Percentiles rank a stretch among this genome's conserved stretches.
Conservation (phyloP, 495 filamentous ascomycete genomes). For the Lasiosphaeriaceae sp. region DNA sequence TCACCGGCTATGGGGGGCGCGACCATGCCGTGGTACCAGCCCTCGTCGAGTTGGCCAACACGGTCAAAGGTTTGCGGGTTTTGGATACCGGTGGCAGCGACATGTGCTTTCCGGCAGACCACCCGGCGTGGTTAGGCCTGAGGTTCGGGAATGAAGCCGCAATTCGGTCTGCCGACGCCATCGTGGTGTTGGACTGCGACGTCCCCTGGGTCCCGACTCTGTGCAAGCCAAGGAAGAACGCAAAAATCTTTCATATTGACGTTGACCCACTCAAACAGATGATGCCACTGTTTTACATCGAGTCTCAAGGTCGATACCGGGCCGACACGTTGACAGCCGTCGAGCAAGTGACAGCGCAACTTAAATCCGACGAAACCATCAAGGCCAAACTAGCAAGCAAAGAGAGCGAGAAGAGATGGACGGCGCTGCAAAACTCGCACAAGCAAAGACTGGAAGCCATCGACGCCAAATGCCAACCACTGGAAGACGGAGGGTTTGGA, state of each 20-base stretch:
- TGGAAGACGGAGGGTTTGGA: constrained; percentile 63
- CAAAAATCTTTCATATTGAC: constrained; percentile 78
- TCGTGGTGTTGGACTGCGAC: constrained; percentile 82
- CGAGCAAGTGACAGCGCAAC: constrained; percentile 60
- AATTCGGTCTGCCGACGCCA: constrained; percentile 75
- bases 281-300: constrained; percentile 80
- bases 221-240: constrained; percentile 54
- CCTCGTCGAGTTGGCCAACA: constrained; percentile 73
- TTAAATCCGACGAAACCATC: constrained; percentile 45
- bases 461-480: constrained; percentile 49
- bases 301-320: constrained; percentile 68
- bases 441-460: constrained; percentile 57
- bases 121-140: constrained; percentile 66
- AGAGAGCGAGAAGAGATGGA: constrained; percentile 47
- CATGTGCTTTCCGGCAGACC: constrained; percentile 91
- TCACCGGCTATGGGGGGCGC: constrained; percentile 81
- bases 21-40: constrained; percentile 65
- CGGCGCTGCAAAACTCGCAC: constrained; percentile 57
- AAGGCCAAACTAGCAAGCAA: constrained; percentile 44
- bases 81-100: constrained; percentile 88
- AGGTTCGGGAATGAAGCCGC: constrained; percentile 71
- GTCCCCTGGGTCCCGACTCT: constrained; percentile 63
- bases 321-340: constrained; percentile 69
- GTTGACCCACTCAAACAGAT: constrained; percentile 83
- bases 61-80: constrained; percentile 74